Evolutionary conservation across 305 asterid genomes (phyloP).

Genomic region (Withania somnifera): DNA sequence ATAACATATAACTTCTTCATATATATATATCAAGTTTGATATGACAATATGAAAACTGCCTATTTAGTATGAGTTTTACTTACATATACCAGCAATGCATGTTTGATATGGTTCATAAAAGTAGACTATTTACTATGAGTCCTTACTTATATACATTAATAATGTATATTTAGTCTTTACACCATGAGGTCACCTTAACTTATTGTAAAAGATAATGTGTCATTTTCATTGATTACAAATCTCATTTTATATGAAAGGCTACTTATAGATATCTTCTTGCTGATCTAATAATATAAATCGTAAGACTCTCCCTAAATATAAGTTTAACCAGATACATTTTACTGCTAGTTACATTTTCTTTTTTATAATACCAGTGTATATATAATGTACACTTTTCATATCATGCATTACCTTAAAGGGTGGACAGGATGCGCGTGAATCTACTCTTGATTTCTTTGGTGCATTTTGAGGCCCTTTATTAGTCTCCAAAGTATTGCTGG

Average conservation of each 20-base stretch:
- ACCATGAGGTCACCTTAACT: not conserved
- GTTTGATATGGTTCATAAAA: too few relatives aligned
- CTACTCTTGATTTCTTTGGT: constrained; percentile 55
- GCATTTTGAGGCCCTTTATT: constrained; percentile 38
- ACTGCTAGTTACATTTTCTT: not conserved
- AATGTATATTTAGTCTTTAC: too few relatives aligned
- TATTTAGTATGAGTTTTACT: not conserved
- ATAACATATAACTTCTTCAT: not conserved
- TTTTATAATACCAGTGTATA: not conserved
- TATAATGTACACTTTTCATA: not conserved
- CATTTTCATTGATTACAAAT: not conserved
- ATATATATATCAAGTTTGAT: not conserved
- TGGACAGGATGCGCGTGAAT: constrained; percentile 58
- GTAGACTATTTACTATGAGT: too few relatives aligned
- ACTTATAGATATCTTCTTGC: not conserved
- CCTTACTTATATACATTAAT: too few relatives aligned
- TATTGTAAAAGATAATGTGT: not conserved
- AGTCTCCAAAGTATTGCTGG: constrained; percentile 34
- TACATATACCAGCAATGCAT: not conserved
- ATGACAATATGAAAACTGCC: not conserved
- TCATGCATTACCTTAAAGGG: constrained; percentile 66
- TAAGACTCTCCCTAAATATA: not conserved
- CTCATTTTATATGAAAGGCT: not conserved
- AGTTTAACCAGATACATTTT: not conserved
- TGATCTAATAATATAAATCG: too few relatives aligned